Base-by-base conservation (phyloP, 768 basidiomycete genomes). In the Mycena vulgaris region DNA sequence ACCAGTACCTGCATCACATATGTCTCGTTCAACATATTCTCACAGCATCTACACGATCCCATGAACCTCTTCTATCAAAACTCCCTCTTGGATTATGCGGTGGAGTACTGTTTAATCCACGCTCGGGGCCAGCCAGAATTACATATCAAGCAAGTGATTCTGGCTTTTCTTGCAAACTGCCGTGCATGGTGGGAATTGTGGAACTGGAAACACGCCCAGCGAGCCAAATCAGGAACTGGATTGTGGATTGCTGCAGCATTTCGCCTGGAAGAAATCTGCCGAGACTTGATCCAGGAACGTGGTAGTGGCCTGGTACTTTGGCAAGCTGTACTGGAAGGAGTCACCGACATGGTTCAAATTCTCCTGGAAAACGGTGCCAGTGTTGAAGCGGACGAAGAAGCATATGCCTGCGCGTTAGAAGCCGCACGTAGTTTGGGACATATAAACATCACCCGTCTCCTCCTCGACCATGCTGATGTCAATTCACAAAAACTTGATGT, bases 41-140 rank as follows among this genome's bases (percentile, higher is more conserved):
- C 42, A 2, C 28, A 17, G 23, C 30, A 27, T 27, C 31, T 33
- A 14, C 49, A 19, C 9, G 51, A 55, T 48, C 19, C 4, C 28
- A 51, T 8, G 4, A 21, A 2, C 11, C 25, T 17, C 17, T 28
- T 51, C 49, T 19, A 7, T 31, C 28, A 25, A 63, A 16, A 63
- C n/a, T 37, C 39, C n/a, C 27, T 63, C 11, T 16, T 63, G 52
- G 40, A 63, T 42, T 63, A 63, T 45, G 49, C 62, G 5, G 51
- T 53, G 28, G 21, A 42, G 16, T 63, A 55, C 25, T 28, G 39
- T 21, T 30, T 63, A 27, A 25, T 31, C 25, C 62, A 63, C 45
- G 52, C 52, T 1, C 62, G 35, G 2, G 62, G 62, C n/a, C 21
- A 33, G n/a, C 62, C 62, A n/a, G 62, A 63, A 40, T 11, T 1